Evolutionary conservation across 2,329 filamentous ascomycete genomes (phyloP).

Genomic region (Macroventuria anomochaeta): DNA sequence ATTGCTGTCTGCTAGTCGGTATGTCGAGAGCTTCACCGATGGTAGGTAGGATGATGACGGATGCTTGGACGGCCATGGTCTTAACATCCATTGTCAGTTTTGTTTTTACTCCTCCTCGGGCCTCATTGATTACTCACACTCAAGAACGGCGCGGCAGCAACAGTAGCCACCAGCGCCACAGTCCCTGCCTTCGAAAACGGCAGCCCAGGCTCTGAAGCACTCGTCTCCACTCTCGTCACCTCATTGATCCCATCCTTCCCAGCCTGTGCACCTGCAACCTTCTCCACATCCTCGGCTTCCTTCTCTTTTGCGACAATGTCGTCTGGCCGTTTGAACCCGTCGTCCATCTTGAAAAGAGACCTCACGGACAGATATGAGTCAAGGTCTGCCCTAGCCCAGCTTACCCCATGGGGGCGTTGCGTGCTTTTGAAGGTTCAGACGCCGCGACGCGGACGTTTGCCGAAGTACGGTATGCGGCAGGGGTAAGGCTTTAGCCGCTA

Average conservation of each 20-base stretch:
- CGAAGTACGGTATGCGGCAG: slow-evolving; percentile 7
- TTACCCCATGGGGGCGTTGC: slow-evolving; percentile 10
- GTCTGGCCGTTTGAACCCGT: slow-evolving; percentile 15
- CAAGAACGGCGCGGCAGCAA: slow-evolving; percentile 40
- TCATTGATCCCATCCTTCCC: slow-evolving; percentile 16
- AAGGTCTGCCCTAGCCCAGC: not conserved
- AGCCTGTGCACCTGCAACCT: not conserved
- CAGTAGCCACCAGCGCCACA: slow-evolving; percentile 38
- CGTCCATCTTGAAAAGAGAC: slow-evolving; percentile 10
- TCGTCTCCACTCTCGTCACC: slow-evolving; percentile 11
- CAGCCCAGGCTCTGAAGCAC: slow-evolving; percentile 16
- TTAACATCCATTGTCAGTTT: slow-evolving; percentile 10
- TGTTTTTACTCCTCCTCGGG: not conserved
- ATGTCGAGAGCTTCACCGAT: slow-evolving; percentile 64
- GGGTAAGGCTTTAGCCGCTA: slow-evolving; percentile 13
- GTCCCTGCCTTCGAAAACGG: slow-evolving; percentile 43
- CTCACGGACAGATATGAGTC: slow-evolving; percentile 1
- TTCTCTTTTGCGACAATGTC: slow-evolving; percentile 11
- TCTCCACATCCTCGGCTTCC: slow-evolving; percentile 6
- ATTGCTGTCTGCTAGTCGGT: slow-evolving; percentile 66
- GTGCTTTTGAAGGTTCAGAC: slow-evolving; percentile 15
- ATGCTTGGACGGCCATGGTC: slow-evolving; percentile 65
- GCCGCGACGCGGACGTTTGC: slow-evolving; percentile 12
- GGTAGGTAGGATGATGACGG: slow-evolving; percentile 68
- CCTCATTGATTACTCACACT: slow-evolving; percentile 32